Evolutionary conservation across 73 alveolate species (phyloP), one percentile per base, ranked within the genome.

Genomic region (Stentor roeselii): DNA sequence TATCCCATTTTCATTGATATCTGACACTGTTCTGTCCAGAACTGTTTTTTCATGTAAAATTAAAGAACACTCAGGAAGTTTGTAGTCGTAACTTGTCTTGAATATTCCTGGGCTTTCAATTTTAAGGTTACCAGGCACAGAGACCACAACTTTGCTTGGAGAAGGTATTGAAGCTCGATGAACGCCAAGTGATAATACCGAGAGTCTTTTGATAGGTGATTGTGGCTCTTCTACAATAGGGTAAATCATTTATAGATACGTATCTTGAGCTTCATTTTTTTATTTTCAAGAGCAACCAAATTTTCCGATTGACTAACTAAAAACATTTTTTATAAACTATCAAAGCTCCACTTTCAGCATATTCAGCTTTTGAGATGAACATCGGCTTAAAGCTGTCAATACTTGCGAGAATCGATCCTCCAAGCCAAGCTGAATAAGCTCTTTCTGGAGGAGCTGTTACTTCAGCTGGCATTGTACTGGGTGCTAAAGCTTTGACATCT

Each of bases 391-490:
- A 93, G 31, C 87, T 84, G 67, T 91, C 93, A 59, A 95, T 61
- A 31, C 90, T 86, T 39, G 98, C 84, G 4, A 95, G 89, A 83
- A 95, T 93, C 39, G 95, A 86, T 3, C 97, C 98, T 0, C 98
- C 97, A 3, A 88, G 90, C 98, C 98, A 94, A 41, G 95, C 87
- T 11, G 92, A 88, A 83, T 86, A 93, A 74, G 87, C 83, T 39
- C 96, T 87, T 42, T 90, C 94, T 15, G 95, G 97, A 40, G 97
- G 97, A 58, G 96, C 97, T 40, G 92, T 93, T 14, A 95, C 95
- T 67, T 95, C 95, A 4, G 96, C 93, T 34, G 90, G 90, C 91
- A 90, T 85, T 3, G 98, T 90, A 14, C 95, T 83, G 36, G 98
- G 98, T 3, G 96, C 98, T 3, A 90, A 83, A 34, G 95, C 93